Base-by-base conservation (phyloP, 2,329 filamentous ascomycete genomes). In the Lomentospora prolificans region DNA sequence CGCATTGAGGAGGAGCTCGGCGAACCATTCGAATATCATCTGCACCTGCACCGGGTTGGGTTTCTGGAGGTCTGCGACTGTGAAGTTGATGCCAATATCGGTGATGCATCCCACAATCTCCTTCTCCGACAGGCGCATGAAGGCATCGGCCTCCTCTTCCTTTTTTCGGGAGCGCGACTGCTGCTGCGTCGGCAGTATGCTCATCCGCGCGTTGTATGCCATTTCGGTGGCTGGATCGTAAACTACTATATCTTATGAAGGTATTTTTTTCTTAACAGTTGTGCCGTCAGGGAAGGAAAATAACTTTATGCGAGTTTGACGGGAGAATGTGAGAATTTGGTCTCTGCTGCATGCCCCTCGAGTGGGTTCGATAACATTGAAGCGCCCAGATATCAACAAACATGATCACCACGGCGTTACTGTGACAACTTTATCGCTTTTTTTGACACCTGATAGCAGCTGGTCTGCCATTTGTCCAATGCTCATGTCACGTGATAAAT, bases 91-190 rank as follows among this genome's bases (percentile, higher is more conserved):
- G 58, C 92, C 92, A 65, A 97, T 96, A 69, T 97, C 94, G 65
- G 87, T 94, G 74, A 99, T 96, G 71, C 94, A 99, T 68, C 89
- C 90, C 63, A 92, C 92, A 59, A 99, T 96, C 70, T 99, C 94
- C 64, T 77, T 78, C 68, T 84, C 82, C 6, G 80, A 75, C 57
- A 84, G 74, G 55, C 77, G 75, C 74, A 83, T 82, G 63, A 81
- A 78, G 55, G 79, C 77, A 65, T 82, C 78, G 55, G 78, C 75
- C 57, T 81, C 76, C 30, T 82, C 79, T 60, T 81, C 79, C 65
- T 81, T 82, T 65, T 80, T 81, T 63, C 79, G 76, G 57, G 73
- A 69, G 55, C 78, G 78, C 60, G 74, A 73, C 56, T 76, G 73
- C 50, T 71, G 69, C 58, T 78, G 73, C 65, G 78, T 76, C 36